phyloP scores from a whole-genome alignment of 176 grass and related monocot genomes.

The Guadua angustifolia region DNA sequence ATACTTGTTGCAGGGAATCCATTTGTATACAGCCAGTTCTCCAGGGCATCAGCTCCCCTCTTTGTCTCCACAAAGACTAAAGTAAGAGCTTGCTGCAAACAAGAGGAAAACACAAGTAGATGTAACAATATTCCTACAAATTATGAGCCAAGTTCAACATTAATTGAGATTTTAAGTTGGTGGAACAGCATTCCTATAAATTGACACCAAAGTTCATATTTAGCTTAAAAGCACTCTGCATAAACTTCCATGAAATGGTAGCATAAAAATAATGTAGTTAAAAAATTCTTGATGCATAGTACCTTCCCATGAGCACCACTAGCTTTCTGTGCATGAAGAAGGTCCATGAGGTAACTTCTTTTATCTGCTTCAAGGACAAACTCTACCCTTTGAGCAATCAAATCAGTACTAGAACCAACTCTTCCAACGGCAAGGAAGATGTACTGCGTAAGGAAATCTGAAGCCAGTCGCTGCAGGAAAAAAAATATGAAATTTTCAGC shows the following conservation, averaged over 20 bases:
- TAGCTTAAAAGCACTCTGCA: too few relatives aligned
- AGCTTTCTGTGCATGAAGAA: conserved; percentile 84
- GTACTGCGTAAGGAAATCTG: conserved; percentile 84
- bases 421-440: conserved; percentile 98
- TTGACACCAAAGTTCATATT: neutral
- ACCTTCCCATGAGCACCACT: conserved; percentile 91
- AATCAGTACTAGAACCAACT: conserved; percentile 96
- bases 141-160: neutral
- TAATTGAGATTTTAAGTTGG: neutral
- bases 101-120: conserved; percentile 31
- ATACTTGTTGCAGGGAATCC: conserved; percentile 94
- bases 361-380: conserved; percentile 92
- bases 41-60: conserved; percentile 89
- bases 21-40: conserved; percentile 89
- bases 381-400: conserved; percentile 92
- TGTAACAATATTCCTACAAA: neutral
- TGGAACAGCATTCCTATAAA: conserved; percentile 4
- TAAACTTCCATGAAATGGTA: neutral
- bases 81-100: conserved; percentile 74
- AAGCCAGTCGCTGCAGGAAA: conserved; percentile 70
- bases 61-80: conserved; percentile 98
- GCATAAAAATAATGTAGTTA: conserved; percentile 16
- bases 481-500: neutral
- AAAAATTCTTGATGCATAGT: neutral
- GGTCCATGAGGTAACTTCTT: conserved; percentile 94